Conservation (phyloP, 179 eudicot species). For the Carnegiea gigantea region DNA sequence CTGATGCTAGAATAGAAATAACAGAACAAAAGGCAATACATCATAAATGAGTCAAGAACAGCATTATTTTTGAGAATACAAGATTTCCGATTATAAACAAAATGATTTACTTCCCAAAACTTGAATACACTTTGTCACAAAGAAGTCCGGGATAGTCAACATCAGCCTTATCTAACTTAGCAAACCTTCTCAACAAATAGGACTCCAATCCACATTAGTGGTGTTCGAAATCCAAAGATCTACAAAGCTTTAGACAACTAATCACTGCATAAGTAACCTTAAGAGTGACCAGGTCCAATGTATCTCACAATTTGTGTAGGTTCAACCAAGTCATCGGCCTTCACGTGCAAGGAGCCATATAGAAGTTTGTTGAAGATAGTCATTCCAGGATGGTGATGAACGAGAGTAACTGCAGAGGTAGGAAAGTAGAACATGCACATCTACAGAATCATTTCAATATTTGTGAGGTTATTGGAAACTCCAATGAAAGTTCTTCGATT, state of each 20-base stretch:
- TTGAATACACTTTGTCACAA: slow-evolving; percentile 33
- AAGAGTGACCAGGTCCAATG: slow-evolving; percentile 43
- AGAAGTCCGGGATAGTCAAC: background rate
- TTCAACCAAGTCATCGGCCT: slow-evolving; percentile 95
- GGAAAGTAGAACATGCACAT: slow-evolving; percentile 94
- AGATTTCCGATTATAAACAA: background rate
- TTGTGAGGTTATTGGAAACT: slow-evolving; percentile 3
- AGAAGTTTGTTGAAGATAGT: slow-evolving; percentile 94
- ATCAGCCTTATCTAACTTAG: background rate
- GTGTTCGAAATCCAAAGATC: background rate
- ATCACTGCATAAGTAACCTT: slow-evolving; percentile 39
- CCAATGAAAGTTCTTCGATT: background rate
- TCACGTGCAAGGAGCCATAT: slow-evolving; percentile 92
- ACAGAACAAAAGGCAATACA: background rate
- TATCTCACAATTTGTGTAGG: slow-evolving; percentile 49
- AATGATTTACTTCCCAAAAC: slow-evolving; percentile 51
- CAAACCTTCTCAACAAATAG: background rate
- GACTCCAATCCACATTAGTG: background rate
- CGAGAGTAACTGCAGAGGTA: slow-evolving; percentile 88
- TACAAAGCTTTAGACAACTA: background rate
- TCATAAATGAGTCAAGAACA: background rate
- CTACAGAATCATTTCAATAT: slow-evolving; percentile 45
- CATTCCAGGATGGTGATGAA: slow-evolving; percentile 97
- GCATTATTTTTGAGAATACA: background rate
- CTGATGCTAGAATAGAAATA: slow-evolving; percentile 31